Base-by-base conservation (phyloP, 1,139 yeast genomes). In the Scheffersomyces segobiensis region DNA sequence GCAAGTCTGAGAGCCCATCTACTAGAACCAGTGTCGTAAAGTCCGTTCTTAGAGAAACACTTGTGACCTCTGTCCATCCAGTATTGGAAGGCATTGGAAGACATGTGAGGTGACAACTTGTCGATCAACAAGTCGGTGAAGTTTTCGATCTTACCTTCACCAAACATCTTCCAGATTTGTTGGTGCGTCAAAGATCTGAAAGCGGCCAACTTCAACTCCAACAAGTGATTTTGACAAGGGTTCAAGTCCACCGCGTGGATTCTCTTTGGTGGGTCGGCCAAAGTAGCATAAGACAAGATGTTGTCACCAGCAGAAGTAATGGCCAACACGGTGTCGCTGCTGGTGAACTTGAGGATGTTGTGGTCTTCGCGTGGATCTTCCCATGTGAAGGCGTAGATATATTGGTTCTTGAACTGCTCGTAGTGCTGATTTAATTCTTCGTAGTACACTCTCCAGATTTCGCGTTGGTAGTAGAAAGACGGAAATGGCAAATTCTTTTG, bases 271-370 rank as follows among this genome's bases (percentile, higher is more conserved):
- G 95, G 87, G 60, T 82, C 82, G 14, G 91, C 87, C 63, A 89
- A 79, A 46, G 87, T 70, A 4, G 96, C 93, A 70, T 90, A 90
- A 22, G 91, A 83, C 64, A 90, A 79, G 62, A 90, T 80, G 68
- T 90, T 90, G 72, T 90, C 97, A 64, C 96, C 95, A 7, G 96
- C 97, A 54, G 95, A 89, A 8, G 96, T 89, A 60, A 90, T 90
- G 26, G 95, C 95, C 65, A 90, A 80, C 10, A 90, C 91, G 1
- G 91, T 88, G 67, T 90, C 97, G 46, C 83, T 79, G 18, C 85
- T 74, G 49, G 80, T 78, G 65, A 90, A 79, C 55, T 86, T 82
- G 65, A 90, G 79, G 59, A 90, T 87, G 52, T 81, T 80, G 62
- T 86, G 83, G 73, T 90, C 97, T 73, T 89, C 96, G 59, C 89